A percentile compares a stretch with the other conserved stretches of the same genome.
Conservation (phyloP, 1,284 basidiomycete species). For the Uromyces viciae-fabae region DNA sequence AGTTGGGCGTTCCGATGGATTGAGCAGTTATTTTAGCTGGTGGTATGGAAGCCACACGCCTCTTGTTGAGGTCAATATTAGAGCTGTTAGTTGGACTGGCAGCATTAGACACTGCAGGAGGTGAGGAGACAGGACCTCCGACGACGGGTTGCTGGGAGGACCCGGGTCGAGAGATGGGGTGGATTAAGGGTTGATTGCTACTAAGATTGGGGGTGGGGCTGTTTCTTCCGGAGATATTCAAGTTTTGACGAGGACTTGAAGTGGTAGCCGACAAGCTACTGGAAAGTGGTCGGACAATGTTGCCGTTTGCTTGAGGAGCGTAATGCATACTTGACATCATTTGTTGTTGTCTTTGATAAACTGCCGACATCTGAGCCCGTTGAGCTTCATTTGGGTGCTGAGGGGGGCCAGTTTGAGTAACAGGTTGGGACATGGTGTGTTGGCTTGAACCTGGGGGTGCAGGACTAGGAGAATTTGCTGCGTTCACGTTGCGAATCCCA, state of each 20-base stretch:
- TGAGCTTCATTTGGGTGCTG: constrained; percentile 43
- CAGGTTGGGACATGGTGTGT: constrained; percentile 9
- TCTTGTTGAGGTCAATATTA: constrained; percentile 3
- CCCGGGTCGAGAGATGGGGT: constrained; percentile 32
- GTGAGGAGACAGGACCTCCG: constrained; percentile 26
- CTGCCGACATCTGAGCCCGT: constrained; percentile 33
- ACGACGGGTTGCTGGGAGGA: constrained; percentile 38
- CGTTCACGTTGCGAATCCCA: neutral
- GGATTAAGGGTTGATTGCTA: constrained; percentile 2
- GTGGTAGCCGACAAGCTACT: constrained; percentile 10
- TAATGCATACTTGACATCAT: constrained; percentile 32
- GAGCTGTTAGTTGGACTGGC: constrained; percentile 21
- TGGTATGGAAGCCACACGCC: neutral
- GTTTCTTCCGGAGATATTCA: constrained; percentile 21
- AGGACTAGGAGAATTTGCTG: neutral
- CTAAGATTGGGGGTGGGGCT: constrained; percentile 24
- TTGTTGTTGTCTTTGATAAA: constrained; percentile 40
- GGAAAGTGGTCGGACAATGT: neutral
- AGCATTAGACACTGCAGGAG: constrained; percentile 13
- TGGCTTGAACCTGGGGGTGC: neutral
- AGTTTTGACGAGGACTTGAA: constrained; percentile 36
- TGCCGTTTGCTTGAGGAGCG: constrained; percentile 4
- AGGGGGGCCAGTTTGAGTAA: constrained; percentile 21
- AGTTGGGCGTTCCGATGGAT: constrained; percentile 24
- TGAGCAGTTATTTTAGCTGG: neutral